A percentile compares a stretch with the other conserved stretches of the same genome.
phyloP scores from a whole-genome alignment of 202 grass and related monocot species.

The Bolboschoenoplectus hybrid region DNA sequence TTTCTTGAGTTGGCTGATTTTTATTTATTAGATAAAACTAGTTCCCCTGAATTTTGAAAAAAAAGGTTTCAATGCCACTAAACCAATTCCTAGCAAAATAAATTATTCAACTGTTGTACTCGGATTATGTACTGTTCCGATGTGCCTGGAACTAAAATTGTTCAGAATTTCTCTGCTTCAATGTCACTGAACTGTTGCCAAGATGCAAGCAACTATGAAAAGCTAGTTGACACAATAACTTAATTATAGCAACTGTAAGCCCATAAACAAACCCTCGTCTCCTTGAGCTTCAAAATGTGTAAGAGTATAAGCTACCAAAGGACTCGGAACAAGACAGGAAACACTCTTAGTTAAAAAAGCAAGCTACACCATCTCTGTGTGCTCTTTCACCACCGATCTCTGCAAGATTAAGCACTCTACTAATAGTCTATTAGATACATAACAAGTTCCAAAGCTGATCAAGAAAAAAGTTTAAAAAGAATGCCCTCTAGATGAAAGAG shows the following conservation, averaged over 20 bases:
- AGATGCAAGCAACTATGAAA: background rate
- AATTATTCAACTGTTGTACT: background rate
- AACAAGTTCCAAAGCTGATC: slow-evolving; percentile 4
- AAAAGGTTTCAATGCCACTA: too few relatives aligned
- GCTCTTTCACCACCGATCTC: background rate
- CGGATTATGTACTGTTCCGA: background rate
- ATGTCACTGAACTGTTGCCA: background rate
- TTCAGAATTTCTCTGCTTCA: background rate
- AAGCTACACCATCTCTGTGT: background rate
- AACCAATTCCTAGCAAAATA: background rate
- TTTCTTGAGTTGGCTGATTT: too few relatives aligned
- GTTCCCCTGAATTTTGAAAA: too few relatives aligned
- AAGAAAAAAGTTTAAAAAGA: slow-evolving; percentile 19
- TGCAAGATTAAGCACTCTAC: background rate
- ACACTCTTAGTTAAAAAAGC: background rate
- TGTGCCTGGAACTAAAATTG: background rate
- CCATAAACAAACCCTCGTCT: background rate
- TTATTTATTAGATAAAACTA: too few relatives aligned
- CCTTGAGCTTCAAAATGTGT: background rate
- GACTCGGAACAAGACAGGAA: background rate
- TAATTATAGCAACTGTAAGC: background rate
- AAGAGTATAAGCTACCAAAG: too few relatives aligned
- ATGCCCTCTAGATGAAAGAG: slow-evolving; percentile 38
- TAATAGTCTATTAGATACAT: background rate
- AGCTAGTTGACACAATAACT: background rate